Percentiles rank a stretch among this genome's conserved stretches.
Conservation (phyloP, 2,329 filamentous ascomycete genomes). For the Scedosporium aurantiacum region DNA sequence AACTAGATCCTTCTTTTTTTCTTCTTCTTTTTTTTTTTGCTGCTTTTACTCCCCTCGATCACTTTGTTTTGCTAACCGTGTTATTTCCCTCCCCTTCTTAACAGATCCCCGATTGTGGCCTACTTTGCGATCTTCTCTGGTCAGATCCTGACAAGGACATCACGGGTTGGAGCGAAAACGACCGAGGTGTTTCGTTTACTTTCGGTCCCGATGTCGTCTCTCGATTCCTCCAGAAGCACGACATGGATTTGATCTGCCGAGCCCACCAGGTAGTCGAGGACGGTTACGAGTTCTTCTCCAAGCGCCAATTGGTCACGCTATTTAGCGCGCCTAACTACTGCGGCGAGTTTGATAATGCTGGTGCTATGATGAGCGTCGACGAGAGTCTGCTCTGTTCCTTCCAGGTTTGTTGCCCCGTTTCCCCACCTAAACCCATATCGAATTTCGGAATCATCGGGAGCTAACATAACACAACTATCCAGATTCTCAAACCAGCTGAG, state of each 20-base stretch:
- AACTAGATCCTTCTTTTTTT: too few species aligned
- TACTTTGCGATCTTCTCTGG: conserved; percentile 96
- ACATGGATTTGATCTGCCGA: conserved; percentile 98
- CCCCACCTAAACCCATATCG: background rate
- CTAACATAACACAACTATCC: conserved; percentile 1
- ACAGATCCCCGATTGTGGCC: conserved; percentile 93
- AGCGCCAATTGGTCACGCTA: conserved; percentile 90
- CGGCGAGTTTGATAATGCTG: conserved; percentile 97
- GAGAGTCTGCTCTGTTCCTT: conserved; percentile 98
- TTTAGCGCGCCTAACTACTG: conserved; percentile 99
- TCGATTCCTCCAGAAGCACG: conserved; percentile 95
- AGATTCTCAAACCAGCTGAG: conserved; percentile 99
- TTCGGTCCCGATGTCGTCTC: conserved; percentile 97
- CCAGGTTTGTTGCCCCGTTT: conserved; percentile 52
- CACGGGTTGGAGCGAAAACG: conserved; percentile 98
- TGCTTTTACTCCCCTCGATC: too few species aligned
- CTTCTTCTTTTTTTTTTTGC: too few species aligned
- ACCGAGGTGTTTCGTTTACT: conserved; percentile 95
- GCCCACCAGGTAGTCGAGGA: conserved; percentile 98
- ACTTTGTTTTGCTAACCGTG: background rate
- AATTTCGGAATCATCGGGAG: background rate
- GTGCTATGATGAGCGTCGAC: conserved; percentile 99
- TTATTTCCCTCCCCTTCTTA: conserved; percentile 1
- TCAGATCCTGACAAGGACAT: conserved; percentile 99
- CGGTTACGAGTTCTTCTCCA: conserved; percentile 99